Conservation (phyloP, 1,139 yeast species). For the Sugiyamaella neomexicana region DNA sequence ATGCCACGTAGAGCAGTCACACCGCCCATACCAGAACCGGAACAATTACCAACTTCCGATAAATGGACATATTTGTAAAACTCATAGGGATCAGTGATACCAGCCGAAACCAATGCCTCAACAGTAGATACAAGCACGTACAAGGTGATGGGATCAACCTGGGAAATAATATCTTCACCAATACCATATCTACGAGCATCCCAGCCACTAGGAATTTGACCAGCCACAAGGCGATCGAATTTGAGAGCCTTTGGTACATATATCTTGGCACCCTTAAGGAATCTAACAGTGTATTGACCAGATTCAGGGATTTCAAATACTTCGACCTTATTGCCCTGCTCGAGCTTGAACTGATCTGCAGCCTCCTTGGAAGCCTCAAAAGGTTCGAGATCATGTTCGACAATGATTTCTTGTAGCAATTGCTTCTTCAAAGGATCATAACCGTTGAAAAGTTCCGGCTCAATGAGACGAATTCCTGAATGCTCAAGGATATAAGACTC, state of each 20-base stretch:
- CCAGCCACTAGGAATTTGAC: conserved; percentile 99
- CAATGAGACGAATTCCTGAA: conserved; percentile 94
- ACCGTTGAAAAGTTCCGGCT: conserved; percentile 91
- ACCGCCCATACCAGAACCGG: conserved; percentile 99
- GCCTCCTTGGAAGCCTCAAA: conserved; percentile 94
- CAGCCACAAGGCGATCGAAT: conserved; percentile 96
- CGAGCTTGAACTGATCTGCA: conserved; percentile 89
- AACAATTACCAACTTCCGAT: conserved; percentile 97
- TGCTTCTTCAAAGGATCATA: conserved; percentile 94
- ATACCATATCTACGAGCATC: conserved; percentile 93
- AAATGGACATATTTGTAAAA: conserved; percentile 97
- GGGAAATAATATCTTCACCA: conserved; percentile 85
- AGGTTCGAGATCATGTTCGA: conserved; percentile 94
- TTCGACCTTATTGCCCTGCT: conserved; percentile 94
- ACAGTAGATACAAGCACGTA: conserved; percentile 91
- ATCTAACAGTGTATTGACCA: conserved; percentile 88
- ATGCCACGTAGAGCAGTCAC: conserved; percentile 93
- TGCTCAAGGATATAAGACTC: conserved; percentile 87
- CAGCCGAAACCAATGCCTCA: conserved; percentile 89
- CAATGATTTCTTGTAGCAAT: conserved; percentile 89
- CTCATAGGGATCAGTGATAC: conserved; percentile 97
- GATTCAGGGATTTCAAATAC: conserved; percentile 83
- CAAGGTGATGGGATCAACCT: conserved; percentile 94
- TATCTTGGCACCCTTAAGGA: conserved; percentile 90
- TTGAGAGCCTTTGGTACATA: conserved; percentile 93